phyloP scores from a whole-genome alignment of 2,329 filamentous ascomycete genomes.

The Pseudocercospora pini-densiflorae region DNA sequence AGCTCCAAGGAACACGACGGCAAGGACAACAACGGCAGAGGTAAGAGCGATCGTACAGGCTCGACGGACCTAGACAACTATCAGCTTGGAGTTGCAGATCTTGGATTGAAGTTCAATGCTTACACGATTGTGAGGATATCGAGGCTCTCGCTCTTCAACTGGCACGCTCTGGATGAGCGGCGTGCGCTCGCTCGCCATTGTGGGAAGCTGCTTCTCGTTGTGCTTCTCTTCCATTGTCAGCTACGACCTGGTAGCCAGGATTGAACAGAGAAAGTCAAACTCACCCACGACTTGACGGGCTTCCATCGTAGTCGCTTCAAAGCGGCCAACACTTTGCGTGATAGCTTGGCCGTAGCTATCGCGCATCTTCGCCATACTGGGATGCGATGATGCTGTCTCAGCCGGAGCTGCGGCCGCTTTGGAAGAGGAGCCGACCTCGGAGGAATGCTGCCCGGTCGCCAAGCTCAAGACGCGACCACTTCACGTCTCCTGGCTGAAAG shows the following conservation, averaged over 20 bases:
- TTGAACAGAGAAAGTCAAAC: slow-evolving; percentile 5
- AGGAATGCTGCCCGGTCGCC: neutral
- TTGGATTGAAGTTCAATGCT: slow-evolving; percentile 11
- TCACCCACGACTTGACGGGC: slow-evolving; percentile 2
- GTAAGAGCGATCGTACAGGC: slow-evolving; percentile 65
- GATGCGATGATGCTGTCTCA: slow-evolving; percentile 16
- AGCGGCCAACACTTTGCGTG: slow-evolving; percentile 21
- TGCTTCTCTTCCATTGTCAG: slow-evolving; percentile 29
- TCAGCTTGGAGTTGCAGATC: neutral
- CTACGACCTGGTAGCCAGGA: neutral
- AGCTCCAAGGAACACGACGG: slow-evolving; percentile 45
- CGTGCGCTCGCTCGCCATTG: slow-evolving; percentile 62
- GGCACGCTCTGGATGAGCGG: slow-evolving; percentile 69
- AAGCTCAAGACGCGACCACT: too few species aligned
- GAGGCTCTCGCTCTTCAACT: slow-evolving; percentile 56
- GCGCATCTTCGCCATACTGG: slow-evolving; percentile 25
- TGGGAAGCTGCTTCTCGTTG: slow-evolving; percentile 23
- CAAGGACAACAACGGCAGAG: slow-evolving; percentile 42
- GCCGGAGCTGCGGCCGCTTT: neutral
- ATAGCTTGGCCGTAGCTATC: slow-evolving; percentile 29
- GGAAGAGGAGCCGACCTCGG: neutral
- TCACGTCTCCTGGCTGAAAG: too few species aligned
- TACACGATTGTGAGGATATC: slow-evolving; percentile 53
- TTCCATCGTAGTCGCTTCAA: slow-evolving; percentile 15
- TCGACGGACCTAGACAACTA: slow-evolving; percentile 55